A percentile compares a stretch with the other conserved stretches of the same genome.
Conservation (phyloP, 768 basidiomycete species). For the Tulasnella sp. region DNA sequence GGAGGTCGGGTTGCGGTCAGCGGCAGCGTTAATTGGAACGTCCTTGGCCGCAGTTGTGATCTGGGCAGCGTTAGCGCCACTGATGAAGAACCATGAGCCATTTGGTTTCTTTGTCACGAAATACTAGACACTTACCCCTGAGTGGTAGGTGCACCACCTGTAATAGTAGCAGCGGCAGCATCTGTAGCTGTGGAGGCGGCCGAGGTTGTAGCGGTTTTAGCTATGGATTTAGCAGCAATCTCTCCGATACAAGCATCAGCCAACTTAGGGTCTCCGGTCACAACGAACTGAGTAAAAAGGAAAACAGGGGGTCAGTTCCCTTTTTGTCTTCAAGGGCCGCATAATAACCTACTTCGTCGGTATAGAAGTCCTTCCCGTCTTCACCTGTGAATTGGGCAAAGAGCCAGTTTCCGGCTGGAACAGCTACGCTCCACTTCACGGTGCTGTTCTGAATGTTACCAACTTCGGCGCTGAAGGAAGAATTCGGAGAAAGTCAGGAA, state of each 20-base stretch:
- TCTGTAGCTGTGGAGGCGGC: neutral
- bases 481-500: neutral
- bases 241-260: neutral
- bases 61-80: slow-evolving; percentile 5
- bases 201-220: neutral
- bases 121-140: neutral
- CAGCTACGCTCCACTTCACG: neutral
- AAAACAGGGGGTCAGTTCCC: no score
- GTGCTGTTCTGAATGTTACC: neutral
- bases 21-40: neutral
- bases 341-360: slow-evolving; percentile 6
- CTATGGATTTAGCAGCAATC: neutral
- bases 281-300: neutral
- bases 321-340: no score
- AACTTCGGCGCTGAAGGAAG: slow-evolving; percentile 1
- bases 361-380: neutral
- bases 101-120: neutral
- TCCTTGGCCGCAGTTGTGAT: no score
- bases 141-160: neutral
- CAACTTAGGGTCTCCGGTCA: slow-evolving; percentile 3
- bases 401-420: neutral
- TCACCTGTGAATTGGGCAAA: neutral
- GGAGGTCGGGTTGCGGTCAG: neutral
- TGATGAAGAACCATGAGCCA: no score
- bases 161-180: neutral